Evolutionary conservation across 169 alveolate genomes (phyloP).

Genomic region (Plasmodium relictum): DNA sequence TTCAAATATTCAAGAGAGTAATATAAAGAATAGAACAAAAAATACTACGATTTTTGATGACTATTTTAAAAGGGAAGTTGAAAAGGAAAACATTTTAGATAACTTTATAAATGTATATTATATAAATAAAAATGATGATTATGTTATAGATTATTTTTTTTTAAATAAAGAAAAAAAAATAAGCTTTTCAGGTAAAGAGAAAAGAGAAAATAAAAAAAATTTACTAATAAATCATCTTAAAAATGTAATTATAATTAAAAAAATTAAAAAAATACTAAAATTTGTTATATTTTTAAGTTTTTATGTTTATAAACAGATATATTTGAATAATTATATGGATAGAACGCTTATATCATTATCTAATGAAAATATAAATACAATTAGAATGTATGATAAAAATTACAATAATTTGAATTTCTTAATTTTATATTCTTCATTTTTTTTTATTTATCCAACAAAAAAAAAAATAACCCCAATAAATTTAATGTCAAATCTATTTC

Average conservation of each 20-base stretch:
- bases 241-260: slow-evolving; percentile 62
- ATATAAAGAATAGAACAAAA: not conserved
- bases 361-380: slow-evolving; percentile 28
- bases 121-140: slow-evolving; percentile 59
- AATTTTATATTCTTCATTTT: slow-evolving; percentile 17
- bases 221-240: slow-evolving; percentile 55
- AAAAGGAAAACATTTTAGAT: slow-evolving; percentile 47
- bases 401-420: slow-evolving; percentile 20
- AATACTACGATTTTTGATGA: slow-evolving; percentile 1
- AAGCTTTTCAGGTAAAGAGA: slow-evolving; percentile 9
- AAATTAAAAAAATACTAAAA: slow-evolving; percentile 37
- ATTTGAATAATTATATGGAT: slow-evolving; percentile 42
- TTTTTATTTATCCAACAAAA: slow-evolving; percentile 40
- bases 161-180: slow-evolving; percentile 48
- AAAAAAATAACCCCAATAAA: slow-evolving; percentile 57
- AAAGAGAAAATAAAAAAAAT: slow-evolving; percentile 7
- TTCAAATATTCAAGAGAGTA: not conserved
- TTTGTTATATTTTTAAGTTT: slow-evolving; percentile 44
- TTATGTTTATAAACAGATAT: slow-evolving; percentile 42
- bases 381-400: slow-evolving; percentile 7
- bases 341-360: slow-evolving; percentile 18
- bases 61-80: slow-evolving; percentile 31
- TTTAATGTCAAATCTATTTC: slow-evolving; percentile 63
- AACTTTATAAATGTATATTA: slow-evolving; percentile 47
- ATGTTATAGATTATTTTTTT: slow-evolving; percentile 42